Percentiles rank a stretch among this genome's conserved stretches.
phyloP scores from a whole-genome alignment of 306 rosid genomes.

The Rubus idaeus region DNA sequence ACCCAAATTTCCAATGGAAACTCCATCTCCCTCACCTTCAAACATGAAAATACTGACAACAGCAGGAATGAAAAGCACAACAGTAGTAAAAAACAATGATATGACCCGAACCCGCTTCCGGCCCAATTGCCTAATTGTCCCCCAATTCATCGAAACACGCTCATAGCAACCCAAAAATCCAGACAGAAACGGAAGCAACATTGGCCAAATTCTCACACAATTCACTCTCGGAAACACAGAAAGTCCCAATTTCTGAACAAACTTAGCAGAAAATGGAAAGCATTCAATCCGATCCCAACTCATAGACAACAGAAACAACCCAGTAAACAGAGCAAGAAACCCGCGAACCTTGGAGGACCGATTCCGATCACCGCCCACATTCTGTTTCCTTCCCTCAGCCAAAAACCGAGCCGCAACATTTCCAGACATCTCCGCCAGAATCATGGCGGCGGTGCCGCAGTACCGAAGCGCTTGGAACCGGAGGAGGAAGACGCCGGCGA shows the following conservation, averaged over 20 bases:
- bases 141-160: constrained; percentile 54
- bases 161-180: constrained; percentile 75
- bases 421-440: constrained; percentile 79
- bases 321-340: constrained; percentile 46
- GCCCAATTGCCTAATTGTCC: constrained; percentile 59
- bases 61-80: constrained; percentile 80
- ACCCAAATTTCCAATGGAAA: constrained; percentile 46
- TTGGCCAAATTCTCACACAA: constrained; percentile 71
- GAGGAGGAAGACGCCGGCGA: constrained; percentile 71
- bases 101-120: constrained; percentile 56
- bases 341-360: constrained; percentile 56
- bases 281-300: constrained; percentile 86
- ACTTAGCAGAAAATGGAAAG: constrained; percentile 59
- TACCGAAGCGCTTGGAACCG: constrained; percentile 82
- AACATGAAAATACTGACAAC: constrained; percentile 49
- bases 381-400: constrained; percentile 29
- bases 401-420: constrained; percentile 47
- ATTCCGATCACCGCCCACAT: constrained; percentile 13
- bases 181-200: constrained; percentile 77
- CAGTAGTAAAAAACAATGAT: constrained; percentile 67
- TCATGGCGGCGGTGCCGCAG: constrained; percentile 89
- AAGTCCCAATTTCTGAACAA: constrained; percentile 36
- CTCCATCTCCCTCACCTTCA: constrained; percentile 44
- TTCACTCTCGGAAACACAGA: constrained; percentile 38
- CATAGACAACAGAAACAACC: constrained; percentile 58